Percentiles rank a stretch among this genome's conserved stretches.
Conservation (phyloP, 257 asterid genomes). For the Haberlea rhodopensis region DNA sequence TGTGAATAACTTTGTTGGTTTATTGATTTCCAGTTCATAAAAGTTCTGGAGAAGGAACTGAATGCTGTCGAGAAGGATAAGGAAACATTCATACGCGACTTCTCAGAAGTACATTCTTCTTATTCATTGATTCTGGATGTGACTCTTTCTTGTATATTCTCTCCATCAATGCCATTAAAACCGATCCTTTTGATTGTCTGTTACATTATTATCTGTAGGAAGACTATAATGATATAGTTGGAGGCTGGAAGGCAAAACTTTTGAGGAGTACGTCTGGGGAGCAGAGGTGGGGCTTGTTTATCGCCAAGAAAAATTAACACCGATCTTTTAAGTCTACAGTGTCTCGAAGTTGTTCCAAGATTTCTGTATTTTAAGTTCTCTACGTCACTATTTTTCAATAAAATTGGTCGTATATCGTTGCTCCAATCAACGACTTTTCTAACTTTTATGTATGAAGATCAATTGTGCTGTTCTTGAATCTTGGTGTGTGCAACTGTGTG, state of each 20-base stretch:
- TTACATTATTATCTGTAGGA: constrained; percentile 31
- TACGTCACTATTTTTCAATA: constrained; percentile 13
- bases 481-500: constrained; percentile 13
- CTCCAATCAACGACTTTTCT: constrained; percentile 10
- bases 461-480: constrained; percentile 8
- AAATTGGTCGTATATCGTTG: constrained; percentile 17
- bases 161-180: no score
- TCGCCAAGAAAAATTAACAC: constrained; percentile 63
- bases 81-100: constrained; percentile 66
- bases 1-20: not conserved
- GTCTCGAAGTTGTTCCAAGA: not conserved
- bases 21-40: constrained; percentile 56
- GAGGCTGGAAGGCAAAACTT: constrained; percentile 63
- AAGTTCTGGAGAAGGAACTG: constrained; percentile 76
- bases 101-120: constrained; percentile 64
- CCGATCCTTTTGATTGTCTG: not conserved
- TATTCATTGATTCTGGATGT: not conserved
- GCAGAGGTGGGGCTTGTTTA: constrained; percentile 96
- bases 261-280: constrained; percentile 70
- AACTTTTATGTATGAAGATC: constrained; percentile 6
- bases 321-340: not conserved
- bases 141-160: not conserved
- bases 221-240: constrained; percentile 53
- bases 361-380: constrained; percentile 19
- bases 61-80: constrained; percentile 65